A percentile compares a stretch with the other conserved stretches of the same genome.
These are phyloP conservation scores for Apostasia shenzhenica DNA, from an alignment of 106 monocot species.

Conservation along the genomic window DNA sequence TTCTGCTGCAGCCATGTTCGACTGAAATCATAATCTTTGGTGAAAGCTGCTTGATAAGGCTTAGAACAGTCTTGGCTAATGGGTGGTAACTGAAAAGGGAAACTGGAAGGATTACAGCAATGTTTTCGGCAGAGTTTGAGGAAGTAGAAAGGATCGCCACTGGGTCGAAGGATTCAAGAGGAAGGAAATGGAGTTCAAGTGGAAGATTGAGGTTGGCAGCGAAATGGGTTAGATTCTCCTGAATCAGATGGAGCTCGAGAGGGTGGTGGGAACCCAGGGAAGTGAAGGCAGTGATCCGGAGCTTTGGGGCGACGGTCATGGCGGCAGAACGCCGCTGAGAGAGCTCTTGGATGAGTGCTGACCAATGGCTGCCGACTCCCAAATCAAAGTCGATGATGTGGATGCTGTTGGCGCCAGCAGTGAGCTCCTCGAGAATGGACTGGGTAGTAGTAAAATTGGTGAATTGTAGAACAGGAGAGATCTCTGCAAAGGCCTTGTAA, in stretches of 20 bases:
- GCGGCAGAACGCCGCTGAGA: conserved; percentile 38
- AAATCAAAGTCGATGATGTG: conserved; percentile 89
- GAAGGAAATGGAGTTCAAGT: conserved; percentile 65
- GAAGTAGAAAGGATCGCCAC: conserved; percentile 21
- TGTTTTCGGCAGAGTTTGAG: conserved; percentile 21
- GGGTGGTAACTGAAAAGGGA: conserved; percentile 14
- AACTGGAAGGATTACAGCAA: conserved; percentile 76
- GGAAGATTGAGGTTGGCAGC: conserved; percentile 55
- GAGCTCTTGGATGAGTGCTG: conserved; percentile 85
- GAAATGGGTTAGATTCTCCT: conserved; percentile 75
- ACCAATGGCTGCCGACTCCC: conserved; percentile 82
- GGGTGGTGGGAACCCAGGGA: conserved; percentile 47
- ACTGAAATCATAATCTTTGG: conserved; percentile 73
- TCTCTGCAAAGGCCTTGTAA: conserved; percentile 78
- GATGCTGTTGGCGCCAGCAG: conserved; percentile 29
- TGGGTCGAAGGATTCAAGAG: conserved; percentile 59
- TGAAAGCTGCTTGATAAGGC: conserved; percentile 62
- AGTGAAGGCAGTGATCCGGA: conserved; percentile 73
- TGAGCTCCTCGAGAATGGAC: conserved; percentile 70
- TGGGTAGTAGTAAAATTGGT: conserved; percentile 79
- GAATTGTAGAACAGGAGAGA: conserved; percentile 78
- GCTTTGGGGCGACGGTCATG: conserved; percentile 14
- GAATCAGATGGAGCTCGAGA: conserved; percentile 63
- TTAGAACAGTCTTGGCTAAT: conserved; percentile 31
- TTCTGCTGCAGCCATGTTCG: conserved; percentile 56